phyloP scores from a whole-genome alignment of 495 filamentous ascomycete genomes.

The Penicillium bovifimosum region DNA sequence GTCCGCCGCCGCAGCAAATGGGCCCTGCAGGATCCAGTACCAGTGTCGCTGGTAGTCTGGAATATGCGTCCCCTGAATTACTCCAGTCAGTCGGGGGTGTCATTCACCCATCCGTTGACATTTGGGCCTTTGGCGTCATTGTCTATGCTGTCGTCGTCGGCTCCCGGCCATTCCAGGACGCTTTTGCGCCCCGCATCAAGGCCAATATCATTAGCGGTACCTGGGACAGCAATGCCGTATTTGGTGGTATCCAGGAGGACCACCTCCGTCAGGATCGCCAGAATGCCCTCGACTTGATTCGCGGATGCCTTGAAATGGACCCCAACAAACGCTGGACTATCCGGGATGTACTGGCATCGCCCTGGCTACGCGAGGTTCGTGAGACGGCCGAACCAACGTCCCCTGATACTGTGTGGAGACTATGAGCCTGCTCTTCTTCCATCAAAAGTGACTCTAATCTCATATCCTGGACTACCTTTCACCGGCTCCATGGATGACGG shows the following conservation, averaged over 20 bases:
- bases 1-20: slow-evolving; percentile 43
- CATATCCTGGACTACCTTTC: background rate
- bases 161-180: slow-evolving; percentile 62
- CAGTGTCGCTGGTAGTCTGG: slow-evolving; percentile 56
- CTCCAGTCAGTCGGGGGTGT: slow-evolving; percentile 45
- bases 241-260: slow-evolving; percentile 27
- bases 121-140: slow-evolving; percentile 71
- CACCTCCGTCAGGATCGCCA: slow-evolving; percentile 24
- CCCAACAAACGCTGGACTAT: slow-evolving; percentile 49
- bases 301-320: slow-evolving; percentile 50
- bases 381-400: slow-evolving; percentile 22
- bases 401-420: slow-evolving; percentile 32
- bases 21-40: slow-evolving; percentile 54
- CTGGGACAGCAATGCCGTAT: slow-evolving; percentile 53
- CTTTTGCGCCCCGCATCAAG: slow-evolving; percentile 53
- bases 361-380: slow-evolving; percentile 47
- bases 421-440: slow-evolving; percentile 18
- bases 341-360: slow-evolving; percentile 45
- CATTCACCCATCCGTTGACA: slow-evolving; percentile 54
- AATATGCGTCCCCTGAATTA: slow-evolving; percentile 61
- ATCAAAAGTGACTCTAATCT: background rate
- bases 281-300: slow-evolving; percentile 47
- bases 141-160: slow-evolving; percentile 59
- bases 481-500: background rate
- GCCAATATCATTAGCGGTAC: slow-evolving; percentile 57